Base-by-base conservation (phyloP, 345 rosid genomes). In the Jatropha curcas region DNA sequence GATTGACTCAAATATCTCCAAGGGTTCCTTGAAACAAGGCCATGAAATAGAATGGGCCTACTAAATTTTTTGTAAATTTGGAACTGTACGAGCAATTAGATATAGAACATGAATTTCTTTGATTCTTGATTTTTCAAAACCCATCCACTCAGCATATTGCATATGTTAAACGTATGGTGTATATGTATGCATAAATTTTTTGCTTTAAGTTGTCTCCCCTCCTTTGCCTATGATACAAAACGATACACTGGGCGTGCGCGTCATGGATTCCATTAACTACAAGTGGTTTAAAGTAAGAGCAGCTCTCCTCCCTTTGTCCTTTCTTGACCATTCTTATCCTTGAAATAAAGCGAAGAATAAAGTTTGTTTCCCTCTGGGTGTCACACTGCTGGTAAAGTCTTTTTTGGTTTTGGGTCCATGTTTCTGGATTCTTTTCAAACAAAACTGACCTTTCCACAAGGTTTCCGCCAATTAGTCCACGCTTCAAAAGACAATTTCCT, bases 401-500 rank as follows among this genome's bases (percentile, higher is more conserved):
- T 72, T 76, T 75, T n/a, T n/a, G n/a, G 28, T 77, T 84, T 70
- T 85, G 79, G 31, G n/a, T n/a, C 97, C 89, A 52, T 89, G 90
- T 74, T 86, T 90, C 55, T 89, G 84, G 97, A 92, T 92, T 87
- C 81, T 84, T 76, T 78, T 87, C 64, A 88, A n/a, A n/a, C 94
- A 76, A 92, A 95, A 82, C n/a, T n/a, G n/a, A n/a, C n/a, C n/a
- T n/a, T n/a, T 89, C 92, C 46, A 86, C 98, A 22, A 91, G 51
- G 75, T 89, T 77, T n/a, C 72, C 87, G 81, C 99, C 99, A 92
- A 53, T 91, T 92, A n/a, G 22, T 84, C 88, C 51, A n/a, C n/a
- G 83, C 97, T 60, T 92, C 98, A 33, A 95, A 91, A 88, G 92
- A 80, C 84, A n/a, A n/a, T n/a, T n/a, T 78, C 82, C 86, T 87